A percentile compares a stretch with the other conserved stretches of the same genome.
phyloP scores from a whole-genome alignment of 306 rosid species.

The Cotoneaster glaucophyllus region DNA sequence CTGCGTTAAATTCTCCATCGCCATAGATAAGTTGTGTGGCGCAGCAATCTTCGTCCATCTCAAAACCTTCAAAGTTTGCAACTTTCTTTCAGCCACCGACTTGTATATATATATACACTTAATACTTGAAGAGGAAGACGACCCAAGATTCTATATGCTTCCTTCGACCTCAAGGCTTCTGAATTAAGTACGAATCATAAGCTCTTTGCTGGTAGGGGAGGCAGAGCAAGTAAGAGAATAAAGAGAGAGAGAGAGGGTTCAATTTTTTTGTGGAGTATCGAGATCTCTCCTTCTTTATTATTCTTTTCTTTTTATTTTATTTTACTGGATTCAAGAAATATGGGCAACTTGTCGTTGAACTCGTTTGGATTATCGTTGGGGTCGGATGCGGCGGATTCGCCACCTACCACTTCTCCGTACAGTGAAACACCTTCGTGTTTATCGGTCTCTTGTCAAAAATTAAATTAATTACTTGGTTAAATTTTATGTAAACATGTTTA shows the following conservation, averaged over 20 bases:
- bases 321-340: not conserved
- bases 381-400: not conserved
- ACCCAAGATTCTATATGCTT: not conserved
- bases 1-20: conserved; percentile 59
- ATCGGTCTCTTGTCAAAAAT: not conserved
- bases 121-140: not conserved
- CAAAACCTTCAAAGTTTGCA: not conserved
- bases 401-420: not conserved
- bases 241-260: not conserved
- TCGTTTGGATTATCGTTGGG: not conserved
- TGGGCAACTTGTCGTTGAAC: not conserved
- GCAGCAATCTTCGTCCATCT: conserved; percentile 40
- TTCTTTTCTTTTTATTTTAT: not conserved
- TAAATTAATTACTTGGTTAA: not conserved
- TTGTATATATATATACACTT: not conserved
- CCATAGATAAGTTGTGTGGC: conserved; percentile 72
- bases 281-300: not conserved
- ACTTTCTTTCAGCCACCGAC: not conserved
- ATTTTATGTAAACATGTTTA: not conserved
- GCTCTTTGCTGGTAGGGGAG: not conserved
- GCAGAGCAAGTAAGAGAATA: not conserved
- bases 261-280: not conserved
- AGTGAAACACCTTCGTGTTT: not conserved
- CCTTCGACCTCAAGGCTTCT: conserved; percentile 8
- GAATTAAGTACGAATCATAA: not conserved